A percentile compares a stretch with the other conserved stretches of the same genome.
Conservation (phyloP, 2,329 filamentous ascomycete species). For the Acarospora socialis region DNA sequence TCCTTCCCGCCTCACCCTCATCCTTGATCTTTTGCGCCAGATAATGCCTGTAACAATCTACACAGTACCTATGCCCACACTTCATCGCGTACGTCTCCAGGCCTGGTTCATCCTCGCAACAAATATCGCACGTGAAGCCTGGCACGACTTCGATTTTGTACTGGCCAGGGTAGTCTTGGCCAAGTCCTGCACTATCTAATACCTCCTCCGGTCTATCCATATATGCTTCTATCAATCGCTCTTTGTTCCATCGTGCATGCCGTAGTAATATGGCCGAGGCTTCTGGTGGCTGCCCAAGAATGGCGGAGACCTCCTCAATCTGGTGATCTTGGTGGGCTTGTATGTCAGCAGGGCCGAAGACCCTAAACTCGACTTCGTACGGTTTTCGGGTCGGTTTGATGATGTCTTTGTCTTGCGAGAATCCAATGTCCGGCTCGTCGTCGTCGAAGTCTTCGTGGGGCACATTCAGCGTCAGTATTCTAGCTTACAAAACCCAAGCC, state of each 20-base stretch:
- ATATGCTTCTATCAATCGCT: constrained; percentile 84
- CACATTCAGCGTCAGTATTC: constrained; percentile 8
- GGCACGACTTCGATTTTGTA: constrained; percentile 57
- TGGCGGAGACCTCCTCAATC: constrained; percentile 79
- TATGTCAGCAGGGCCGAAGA: constrained; percentile 68
- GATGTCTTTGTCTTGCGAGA: constrained; percentile 55
- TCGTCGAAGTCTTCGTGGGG: constrained; percentile 39
- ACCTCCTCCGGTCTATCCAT: constrained; percentile 77
- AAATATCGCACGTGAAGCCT: constrained; percentile 87
- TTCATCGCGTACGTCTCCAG: constrained; percentile 84
- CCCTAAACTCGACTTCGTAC: constrained; percentile 74
- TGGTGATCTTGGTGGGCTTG: constrained; percentile 73
- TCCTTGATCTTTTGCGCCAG: constrained; percentile 84
- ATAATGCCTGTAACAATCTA: constrained; percentile 85
- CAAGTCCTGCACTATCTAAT: constrained; percentile 71
- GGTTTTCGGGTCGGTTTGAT: constrained; percentile 56
- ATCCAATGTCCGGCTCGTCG: constrained; percentile 43
- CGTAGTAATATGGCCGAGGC: constrained; percentile 81
- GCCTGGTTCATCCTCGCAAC: constrained; percentile 71
- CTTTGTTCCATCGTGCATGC: constrained; percentile 90
- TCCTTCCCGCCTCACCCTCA: constrained; percentile 87
- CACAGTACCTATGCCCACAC: constrained; percentile 86
- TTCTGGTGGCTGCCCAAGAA: constrained; percentile 78
- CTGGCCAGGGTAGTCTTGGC: constrained; percentile 43
- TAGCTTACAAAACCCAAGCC: background rate